A percentile compares a stretch with the other conserved stretches of the same genome.
phyloP scores from a whole-genome alignment of 2,329 filamentous ascomycete genomes.

The Aschersonia sp. region DNA sequence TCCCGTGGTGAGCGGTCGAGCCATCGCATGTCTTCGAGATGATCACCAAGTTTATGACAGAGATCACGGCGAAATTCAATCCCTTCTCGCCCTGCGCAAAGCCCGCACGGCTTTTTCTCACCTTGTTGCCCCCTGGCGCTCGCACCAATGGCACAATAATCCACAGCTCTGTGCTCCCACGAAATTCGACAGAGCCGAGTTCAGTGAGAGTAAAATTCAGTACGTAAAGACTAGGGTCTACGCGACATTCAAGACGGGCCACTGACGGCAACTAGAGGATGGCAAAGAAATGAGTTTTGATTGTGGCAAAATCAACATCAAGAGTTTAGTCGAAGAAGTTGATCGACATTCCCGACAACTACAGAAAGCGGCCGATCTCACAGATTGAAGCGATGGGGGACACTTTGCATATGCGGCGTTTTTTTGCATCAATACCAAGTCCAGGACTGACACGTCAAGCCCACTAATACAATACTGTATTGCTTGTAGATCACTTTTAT shows the following conservation, averaged over 20 bases:
- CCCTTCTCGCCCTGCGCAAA: slow-evolving; percentile 72
- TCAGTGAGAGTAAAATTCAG: slow-evolving; percentile 74
- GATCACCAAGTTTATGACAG: slow-evolving; percentile 78
- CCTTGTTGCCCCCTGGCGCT: slow-evolving; percentile 67
- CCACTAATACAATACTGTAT: slow-evolving; percentile 6
- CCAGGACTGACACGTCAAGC: slow-evolving; percentile 3
- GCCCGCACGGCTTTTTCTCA: slow-evolving; percentile 78
- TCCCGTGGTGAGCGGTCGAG: too few species aligned
- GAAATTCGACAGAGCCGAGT: slow-evolving; percentile 52
- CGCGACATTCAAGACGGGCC: not conserved
- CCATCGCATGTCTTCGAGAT: slow-evolving; percentile 25
- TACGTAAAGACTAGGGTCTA: slow-evolving; percentile 25
- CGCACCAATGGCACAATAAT: slow-evolving; percentile 62
- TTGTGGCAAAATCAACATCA: slow-evolving; percentile 67
- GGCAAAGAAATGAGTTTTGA: slow-evolving; percentile 82
- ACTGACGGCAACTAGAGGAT: slow-evolving; percentile 49
- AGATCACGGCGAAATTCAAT: slow-evolving; percentile 79
- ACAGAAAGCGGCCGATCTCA: slow-evolving; percentile 70
- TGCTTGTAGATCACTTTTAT: slow-evolving; percentile 9
- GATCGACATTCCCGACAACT: slow-evolving; percentile 76
- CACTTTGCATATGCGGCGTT: slow-evolving; percentile 3
- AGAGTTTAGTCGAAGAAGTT: slow-evolving; percentile 76
- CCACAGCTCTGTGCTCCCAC: slow-evolving; percentile 60
- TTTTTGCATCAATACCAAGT: not conserved
- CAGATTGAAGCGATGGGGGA: slow-evolving; percentile 20